phyloP scores from a whole-genome alignment of 148 eudicot species.

The Silene conica region DNA sequence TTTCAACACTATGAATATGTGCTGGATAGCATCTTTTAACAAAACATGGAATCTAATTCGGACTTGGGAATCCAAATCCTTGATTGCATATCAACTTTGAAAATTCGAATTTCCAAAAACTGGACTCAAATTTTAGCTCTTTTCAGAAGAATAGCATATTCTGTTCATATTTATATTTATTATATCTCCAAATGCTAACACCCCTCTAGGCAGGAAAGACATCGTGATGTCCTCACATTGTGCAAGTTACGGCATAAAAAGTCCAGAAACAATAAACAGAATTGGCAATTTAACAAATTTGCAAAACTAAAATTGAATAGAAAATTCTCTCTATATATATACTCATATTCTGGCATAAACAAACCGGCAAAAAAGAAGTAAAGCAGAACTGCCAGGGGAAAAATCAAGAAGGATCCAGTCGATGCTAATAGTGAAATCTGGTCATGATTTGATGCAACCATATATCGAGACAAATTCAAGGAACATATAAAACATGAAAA shows the following conservation, averaged over 20 bases:
- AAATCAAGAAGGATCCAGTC: background rate
- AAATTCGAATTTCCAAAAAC: background rate
- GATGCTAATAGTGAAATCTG: background rate
- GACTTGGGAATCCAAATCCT: background rate
- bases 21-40: background rate
- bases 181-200: background rate
- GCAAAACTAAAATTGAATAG: background rate
- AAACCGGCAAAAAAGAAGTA: background rate
- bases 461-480: background rate
- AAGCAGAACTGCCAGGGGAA: conserved; percentile 1
- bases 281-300: background rate
- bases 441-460: background rate
- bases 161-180: background rate
- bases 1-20: background rate
- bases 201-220: background rate
- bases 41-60: background rate
- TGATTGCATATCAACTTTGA: background rate
- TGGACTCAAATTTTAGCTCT: background rate
- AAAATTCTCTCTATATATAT: background rate
- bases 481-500: background rate
- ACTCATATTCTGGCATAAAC: background rate
- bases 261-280: background rate
- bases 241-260: background rate
- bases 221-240: background rate
- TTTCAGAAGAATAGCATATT: background rate